Percentiles rank a stretch among this genome's conserved stretches.
Conservation (phyloP, 495 filamentous ascomycete genomes). For the Daldinia childiae region DNA sequence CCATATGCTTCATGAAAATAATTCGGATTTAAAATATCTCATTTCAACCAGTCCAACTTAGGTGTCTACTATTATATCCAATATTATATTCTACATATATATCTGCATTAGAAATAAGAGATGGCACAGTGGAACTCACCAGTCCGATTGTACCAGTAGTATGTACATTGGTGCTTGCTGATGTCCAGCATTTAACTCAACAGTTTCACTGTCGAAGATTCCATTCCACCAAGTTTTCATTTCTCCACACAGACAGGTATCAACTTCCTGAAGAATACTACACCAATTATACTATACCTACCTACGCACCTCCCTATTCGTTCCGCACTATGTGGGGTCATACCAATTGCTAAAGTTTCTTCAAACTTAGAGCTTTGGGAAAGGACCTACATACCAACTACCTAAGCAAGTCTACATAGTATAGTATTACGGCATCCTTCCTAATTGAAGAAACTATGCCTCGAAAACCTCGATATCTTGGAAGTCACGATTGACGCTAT, state of each 20-base stretch:
- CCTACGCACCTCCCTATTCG: background rate
- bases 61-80: background rate
- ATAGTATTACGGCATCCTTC: background rate
- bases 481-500: background rate
- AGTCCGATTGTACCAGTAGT: background rate
- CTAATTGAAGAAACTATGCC: background rate
- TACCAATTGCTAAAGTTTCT: background rate
- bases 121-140: background rate
- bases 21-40: background rate
- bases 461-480: background rate
- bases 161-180: background rate
- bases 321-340: background rate
- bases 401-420: background rate
- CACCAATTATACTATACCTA: background rate
- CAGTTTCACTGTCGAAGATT: background rate
- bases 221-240: background rate
- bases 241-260: background rate
- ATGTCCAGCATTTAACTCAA: background rate
- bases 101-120: background rate
- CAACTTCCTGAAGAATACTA: background rate
- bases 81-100: background rate
- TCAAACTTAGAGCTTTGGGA: background rate
- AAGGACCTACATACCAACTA: background rate
- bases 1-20: background rate
- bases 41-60: background rate